phyloP scores from a whole-genome alignment of 108 stramenopile genomes.

The Pseudonitzschia multistriata region DNA sequence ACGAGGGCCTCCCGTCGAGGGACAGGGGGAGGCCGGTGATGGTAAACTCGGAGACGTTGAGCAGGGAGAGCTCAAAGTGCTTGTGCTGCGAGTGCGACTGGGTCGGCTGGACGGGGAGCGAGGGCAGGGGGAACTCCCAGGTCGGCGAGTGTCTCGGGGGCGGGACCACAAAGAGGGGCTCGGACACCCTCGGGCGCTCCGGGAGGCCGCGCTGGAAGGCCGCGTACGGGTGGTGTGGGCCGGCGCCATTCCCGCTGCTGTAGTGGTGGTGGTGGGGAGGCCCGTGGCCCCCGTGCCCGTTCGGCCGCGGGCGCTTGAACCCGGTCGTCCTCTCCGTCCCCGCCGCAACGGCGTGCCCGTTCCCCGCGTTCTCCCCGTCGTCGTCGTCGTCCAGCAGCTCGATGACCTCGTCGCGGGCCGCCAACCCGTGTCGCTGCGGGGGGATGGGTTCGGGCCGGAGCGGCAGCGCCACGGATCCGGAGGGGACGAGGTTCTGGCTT shows the following conservation, averaged over 20 bases:
- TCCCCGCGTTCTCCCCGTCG: not conserved
- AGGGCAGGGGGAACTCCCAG: constrained; percentile 26
- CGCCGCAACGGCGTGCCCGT: not conserved
- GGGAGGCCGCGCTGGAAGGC: too few species aligned
- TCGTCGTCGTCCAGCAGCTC: constrained; percentile 34
- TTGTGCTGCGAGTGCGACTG: not conserved
- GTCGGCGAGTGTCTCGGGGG: constrained; percentile 25
- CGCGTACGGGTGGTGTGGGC: not conserved
- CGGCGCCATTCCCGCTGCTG: not conserved
- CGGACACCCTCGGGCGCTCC: not conserved
- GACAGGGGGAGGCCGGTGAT: constrained; percentile 47
- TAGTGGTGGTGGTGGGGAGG: not conserved
- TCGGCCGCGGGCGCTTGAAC: constrained; percentile 8
- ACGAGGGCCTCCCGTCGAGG: constrained; percentile 28
- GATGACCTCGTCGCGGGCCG: constrained; percentile 15
- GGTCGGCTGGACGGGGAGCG: not conserved
- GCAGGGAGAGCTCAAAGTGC: constrained; percentile 44
- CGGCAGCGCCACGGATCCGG: too few species aligned
- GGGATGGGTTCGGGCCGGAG: too few species aligned
- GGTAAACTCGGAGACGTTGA: constrained; percentile 80
- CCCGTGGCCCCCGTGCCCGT: not conserved
- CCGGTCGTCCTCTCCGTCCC: not conserved
- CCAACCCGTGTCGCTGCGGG: too few species aligned
- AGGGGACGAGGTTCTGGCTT: too few species aligned
- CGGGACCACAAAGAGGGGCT: constrained; percentile 19